Evolutionary conservation across 345 rosid genomes (phyloP), one percentile per base, ranked within the genome.

Genomic region (Erodium maritimum): DNA sequence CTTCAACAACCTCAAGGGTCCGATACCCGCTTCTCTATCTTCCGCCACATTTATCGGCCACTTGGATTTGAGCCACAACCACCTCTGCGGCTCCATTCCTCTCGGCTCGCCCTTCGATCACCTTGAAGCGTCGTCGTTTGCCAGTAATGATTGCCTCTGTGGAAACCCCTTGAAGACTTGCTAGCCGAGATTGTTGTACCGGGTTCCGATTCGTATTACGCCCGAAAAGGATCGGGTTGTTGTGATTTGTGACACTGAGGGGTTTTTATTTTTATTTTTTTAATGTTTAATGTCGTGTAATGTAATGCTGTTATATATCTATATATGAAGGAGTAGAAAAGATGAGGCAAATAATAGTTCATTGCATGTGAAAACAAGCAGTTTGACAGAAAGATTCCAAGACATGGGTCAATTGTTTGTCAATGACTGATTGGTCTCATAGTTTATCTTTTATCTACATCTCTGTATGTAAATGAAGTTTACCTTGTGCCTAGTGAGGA

Each of bases 81-180:
- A 69, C 78, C 84, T 91, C 6, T 91, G 98, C 62, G 98, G 96
- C 51, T 52, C 82, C 12, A 91, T 91, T 54, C 98, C 98, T 5
- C 51, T 42, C 1, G 98, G 98, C 9, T 65, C 77, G 54, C 96
- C 98, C 16, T 91, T 91, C 58, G 93, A 82, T 59, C 88, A 73
- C 59, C 77, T 84, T 0, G 93, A 81, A 56, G 79, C 78, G 24
- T 60, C 96, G 18, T 91, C 98, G 25, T 86, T 86, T 59, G 67
- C 52, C 29, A 65, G 64, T 71, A 91, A 91, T 25, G 88, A 88
- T 56, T 88, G 98, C 61, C 75, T 88, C 17, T 86, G 96, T 59
- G 96, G 98, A 50, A 86, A 81, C 46, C 98, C 96, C 2, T 62
- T 88, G 21, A 86, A 65, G 73, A 63, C 82, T 37, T 88, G 98